Conservation (phyloP, 2,329 filamentous ascomycete genomes). For the Penicillium paneum region DNA sequence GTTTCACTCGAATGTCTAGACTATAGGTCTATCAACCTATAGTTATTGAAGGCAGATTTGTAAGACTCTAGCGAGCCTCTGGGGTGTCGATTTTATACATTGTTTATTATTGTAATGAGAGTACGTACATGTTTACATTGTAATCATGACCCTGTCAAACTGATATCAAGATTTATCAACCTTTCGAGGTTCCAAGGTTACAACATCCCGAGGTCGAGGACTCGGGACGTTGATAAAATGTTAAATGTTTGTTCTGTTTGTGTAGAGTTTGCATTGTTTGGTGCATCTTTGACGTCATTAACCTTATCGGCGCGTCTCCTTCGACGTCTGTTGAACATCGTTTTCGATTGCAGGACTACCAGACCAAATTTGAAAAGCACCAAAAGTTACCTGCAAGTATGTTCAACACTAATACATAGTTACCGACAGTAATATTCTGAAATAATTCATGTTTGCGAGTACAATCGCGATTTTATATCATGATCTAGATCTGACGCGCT, state of each 20-base stretch:
- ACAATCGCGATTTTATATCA: slow-evolving; percentile 14
- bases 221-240: not conserved
- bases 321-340: slow-evolving; percentile 3
- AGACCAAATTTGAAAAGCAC: accelerated
- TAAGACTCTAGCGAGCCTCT: not conserved
- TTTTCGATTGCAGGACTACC: not conserved
- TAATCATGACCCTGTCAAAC: too few relatives aligned
- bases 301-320: slow-evolving; percentile 25
- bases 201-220: not conserved
- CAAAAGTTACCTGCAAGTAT: not conserved
- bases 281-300: slow-evolving; percentile 13
- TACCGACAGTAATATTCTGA: not conserved
- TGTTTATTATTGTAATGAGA: not conserved
- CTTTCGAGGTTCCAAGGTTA: not conserved
- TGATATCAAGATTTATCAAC: not conserved
- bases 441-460: not conserved
- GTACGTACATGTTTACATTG: not conserved
- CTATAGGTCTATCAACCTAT: not conserved
- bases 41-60: too few relatives aligned
- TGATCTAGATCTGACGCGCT: slow-evolving; percentile 19
- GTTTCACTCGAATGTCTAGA: not conserved
- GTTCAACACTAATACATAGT: not conserved
- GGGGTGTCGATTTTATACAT: not conserved
- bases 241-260: slow-evolving; percentile 3
- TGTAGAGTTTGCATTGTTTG: slow-evolving; percentile 3